Percentiles rank a stretch among this genome's conserved stretches.
phyloP scores from a whole-genome alignment of 2,329 filamentous ascomycete genomes.

The Elsinoe perseae region DNA sequence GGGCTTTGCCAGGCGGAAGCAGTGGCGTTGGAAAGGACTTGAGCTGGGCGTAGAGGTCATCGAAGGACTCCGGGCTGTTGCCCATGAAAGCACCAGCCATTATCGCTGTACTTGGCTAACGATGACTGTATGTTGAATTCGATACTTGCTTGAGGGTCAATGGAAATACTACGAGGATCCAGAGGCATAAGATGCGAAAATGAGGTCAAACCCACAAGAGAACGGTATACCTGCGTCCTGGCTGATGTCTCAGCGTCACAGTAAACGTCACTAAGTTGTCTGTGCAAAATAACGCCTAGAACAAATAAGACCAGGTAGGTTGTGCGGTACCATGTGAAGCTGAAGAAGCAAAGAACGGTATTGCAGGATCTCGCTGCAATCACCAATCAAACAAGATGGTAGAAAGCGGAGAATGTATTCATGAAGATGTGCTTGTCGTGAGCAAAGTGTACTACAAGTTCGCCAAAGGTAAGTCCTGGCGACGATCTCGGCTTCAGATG shows the following conservation, averaged over 20 bases:
- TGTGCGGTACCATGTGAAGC: too few species aligned
- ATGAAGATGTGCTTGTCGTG: neutral
- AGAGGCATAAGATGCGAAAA: neutral
- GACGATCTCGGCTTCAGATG: neutral
- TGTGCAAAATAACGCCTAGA: neutral
- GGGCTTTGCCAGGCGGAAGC: constrained; percentile 24
- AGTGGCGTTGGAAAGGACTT: constrained; percentile 25
- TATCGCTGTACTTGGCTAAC: neutral
- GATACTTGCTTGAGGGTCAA: too few species aligned
- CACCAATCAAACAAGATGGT: too few species aligned
- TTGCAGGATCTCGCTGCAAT: too few species aligned
- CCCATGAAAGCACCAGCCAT: constrained; percentile 1
- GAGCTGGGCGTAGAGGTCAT: constrained; percentile 26
- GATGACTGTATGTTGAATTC: too few species aligned
- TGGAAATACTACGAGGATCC: too few species aligned
- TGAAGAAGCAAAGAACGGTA: too few species aligned
- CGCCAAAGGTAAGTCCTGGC: neutral
- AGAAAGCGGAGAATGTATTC: too few species aligned
- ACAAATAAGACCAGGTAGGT: too few species aligned
- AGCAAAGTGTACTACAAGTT: too few species aligned
- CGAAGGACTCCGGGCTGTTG: constrained; percentile 23
- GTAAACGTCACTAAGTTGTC: neutral
- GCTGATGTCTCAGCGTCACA: constrained; percentile 13
- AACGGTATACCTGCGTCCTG: neutral
- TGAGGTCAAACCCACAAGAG: neutral